Base-by-base conservation (phyloP, 192 early-diverging fungal genomes). In the Podochytrium sp. region DNA sequence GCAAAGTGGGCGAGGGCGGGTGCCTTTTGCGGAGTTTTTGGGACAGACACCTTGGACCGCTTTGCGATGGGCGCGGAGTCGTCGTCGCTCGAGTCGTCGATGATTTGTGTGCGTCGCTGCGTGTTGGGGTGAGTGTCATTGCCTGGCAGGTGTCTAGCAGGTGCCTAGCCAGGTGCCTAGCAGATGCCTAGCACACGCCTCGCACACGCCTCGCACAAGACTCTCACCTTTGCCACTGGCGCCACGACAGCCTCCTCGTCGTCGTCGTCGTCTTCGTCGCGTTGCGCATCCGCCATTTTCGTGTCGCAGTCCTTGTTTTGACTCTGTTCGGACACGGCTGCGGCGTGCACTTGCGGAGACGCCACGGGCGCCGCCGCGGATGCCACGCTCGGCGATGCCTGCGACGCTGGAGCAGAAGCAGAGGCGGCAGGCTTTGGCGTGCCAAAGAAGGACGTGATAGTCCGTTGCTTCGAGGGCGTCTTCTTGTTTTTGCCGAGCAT, bases 391-490 rank as follows among this genome's bases (percentile, higher is more conserved):
- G 59, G 6, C 5, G 59, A 12, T 38, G 33, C 14, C 6, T 16
- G 5, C 37, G 27, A 10, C 30, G 39, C 59, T 12, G 59, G 7
- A 16, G 27, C 30, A 25, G 59, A 30, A 0, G 7, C 25, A 10
- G 59, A 35, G 33, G 35, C n/a, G 14, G 65, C 43, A 10, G 55
- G 18, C 14, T 57, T 57, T 18, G 65, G 65, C 1, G 40, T 33
- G 10, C 20, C 12, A 39, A 69, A 69, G 66, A 69, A 69, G 27
- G 66, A 69, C 7, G 51, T 51, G 51, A 69, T 69, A 30, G 66
- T 69, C 27, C 66, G 66, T 51, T 69, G 66, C 16, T 57, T n/a
- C 23, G 59, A 10, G 7, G 59, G 39, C 38, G 59, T 55, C 52
- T 55, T 55, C 16, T 25, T 55, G 16, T 55, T 55, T 29, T 55